These are phyloP conservation scores for Gossypium herbaceum DNA, from an alignment of 345 rosid genomes.

Conservation along the genomic window DNA sequence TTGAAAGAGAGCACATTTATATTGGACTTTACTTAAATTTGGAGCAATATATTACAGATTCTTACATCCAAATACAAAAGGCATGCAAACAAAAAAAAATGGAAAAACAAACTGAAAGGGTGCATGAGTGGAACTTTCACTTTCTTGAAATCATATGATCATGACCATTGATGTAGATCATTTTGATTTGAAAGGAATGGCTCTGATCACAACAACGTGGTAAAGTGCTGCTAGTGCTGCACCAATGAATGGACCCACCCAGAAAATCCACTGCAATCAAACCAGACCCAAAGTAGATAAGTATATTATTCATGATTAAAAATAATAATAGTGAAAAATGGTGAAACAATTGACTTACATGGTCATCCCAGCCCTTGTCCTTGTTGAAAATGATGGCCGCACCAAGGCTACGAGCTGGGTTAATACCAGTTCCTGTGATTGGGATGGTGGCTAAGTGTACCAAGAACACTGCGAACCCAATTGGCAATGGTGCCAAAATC, in stretches of 20 bases:
- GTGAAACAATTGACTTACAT: constrained; percentile 28
- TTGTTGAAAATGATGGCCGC: constrained; percentile 64
- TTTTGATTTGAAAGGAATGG: constrained; percentile 61
- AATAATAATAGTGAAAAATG: not conserved
- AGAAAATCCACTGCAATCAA: constrained; percentile 59
- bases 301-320: not conserved
- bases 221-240: constrained; percentile 75
- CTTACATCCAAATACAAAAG: constrained; percentile 3
- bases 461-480: constrained; percentile 67
- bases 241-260: constrained; percentile 75
- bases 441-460: constrained; percentile 76
- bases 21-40: not conserved
- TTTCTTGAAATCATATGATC: not conserved
- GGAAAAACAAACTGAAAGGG: constrained; percentile 1
- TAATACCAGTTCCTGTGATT: constrained; percentile 60
- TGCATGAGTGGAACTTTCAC: not conserved
- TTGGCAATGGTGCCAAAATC: constrained; percentile 65
- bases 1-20: too few relatives aligned
- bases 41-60: not conserved
- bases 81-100: constrained; percentile 7
- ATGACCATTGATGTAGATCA: constrained; percentile 9
- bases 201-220: constrained; percentile 69
- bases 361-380: constrained; percentile 53
- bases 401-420: constrained; percentile 71
- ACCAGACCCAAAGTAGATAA: not conserved